A percentile compares a stretch with the other conserved stretches of the same genome.
These are phyloP conservation scores for Funneliformis geosporum DNA, from an alignment of 192 early-diverging fungal genomes.

Conservation along the genomic window DNA sequence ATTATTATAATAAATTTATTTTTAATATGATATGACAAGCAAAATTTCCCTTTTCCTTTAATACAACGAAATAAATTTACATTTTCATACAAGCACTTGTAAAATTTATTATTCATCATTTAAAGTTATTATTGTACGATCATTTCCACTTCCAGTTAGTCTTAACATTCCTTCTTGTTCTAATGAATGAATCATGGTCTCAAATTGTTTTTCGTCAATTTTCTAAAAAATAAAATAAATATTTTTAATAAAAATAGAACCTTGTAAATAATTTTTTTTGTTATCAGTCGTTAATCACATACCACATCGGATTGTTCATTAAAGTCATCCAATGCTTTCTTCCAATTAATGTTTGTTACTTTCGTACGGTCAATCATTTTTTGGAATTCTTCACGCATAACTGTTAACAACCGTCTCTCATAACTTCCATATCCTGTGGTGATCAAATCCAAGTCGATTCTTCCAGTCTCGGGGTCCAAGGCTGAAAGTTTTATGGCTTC, in stretches of 20 bases:
- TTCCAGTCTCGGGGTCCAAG: conserved; percentile 90
- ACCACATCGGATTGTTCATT: conserved; percentile 25
- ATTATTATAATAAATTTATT: conserved; percentile 56
- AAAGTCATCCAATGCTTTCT: conserved; percentile 2
- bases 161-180: conserved; percentile 9
- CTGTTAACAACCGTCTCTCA: conserved; percentile 62
- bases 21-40: not conserved
- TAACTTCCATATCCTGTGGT: conserved; percentile 84
- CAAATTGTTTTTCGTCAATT: conserved; percentile 19
- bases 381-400: conserved; percentile 58
- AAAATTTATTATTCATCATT: not conserved
- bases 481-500: conserved; percentile 90
- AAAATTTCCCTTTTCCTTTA: no score
- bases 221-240: conserved; percentile 3
- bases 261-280: not conserved
- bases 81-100: no score
- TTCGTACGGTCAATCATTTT: conserved; percentile 27
- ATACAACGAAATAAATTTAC: no score
- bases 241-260: not conserved
- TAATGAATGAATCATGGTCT: conserved; percentile 1
- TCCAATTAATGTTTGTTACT: not conserved
- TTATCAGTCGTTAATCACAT: not conserved
- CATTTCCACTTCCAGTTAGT: conserved; percentile 3
- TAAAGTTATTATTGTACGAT: conserved; percentile 13
- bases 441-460: conserved; percentile 91